These are phyloP conservation scores for Phytophthora sansomeana DNA, from an alignment of 352 stramenopile genomes.

Conservation along the genomic window DNA sequence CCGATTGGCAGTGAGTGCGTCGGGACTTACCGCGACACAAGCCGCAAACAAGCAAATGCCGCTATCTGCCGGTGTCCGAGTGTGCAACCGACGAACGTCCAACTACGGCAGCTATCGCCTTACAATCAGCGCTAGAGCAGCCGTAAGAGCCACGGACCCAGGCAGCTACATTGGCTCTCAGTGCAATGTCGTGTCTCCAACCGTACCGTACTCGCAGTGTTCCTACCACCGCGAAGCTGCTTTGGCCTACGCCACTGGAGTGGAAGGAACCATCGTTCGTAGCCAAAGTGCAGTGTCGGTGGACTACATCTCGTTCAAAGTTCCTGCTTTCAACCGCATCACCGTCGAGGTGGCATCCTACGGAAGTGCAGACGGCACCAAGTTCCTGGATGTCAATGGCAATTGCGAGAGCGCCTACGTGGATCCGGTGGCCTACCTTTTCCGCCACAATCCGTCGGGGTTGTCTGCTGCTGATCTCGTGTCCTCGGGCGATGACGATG, in stretches of 20 bases:
- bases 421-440: slow-evolving; percentile 67
- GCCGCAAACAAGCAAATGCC: slow-evolving; percentile 54
- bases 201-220: slow-evolving; percentile 52
- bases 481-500: slow-evolving; percentile 65
- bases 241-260: slow-evolving; percentile 35
- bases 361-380: slow-evolving; percentile 41
- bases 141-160: slow-evolving; percentile 40
- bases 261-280: slow-evolving; percentile 71
- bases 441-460: slow-evolving; percentile 42
- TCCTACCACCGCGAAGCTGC: slow-evolving; percentile 64
- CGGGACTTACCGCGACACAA: slow-evolving; percentile 53
- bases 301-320: slow-evolving; percentile 66
- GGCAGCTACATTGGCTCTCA: slow-evolving; percentile 75
- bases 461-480: slow-evolving; percentile 57
- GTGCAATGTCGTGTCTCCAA: slow-evolving; percentile 40
- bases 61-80: slow-evolving; percentile 41
- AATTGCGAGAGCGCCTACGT: slow-evolving; percentile 73
- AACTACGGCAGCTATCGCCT: slow-evolving; percentile 79
- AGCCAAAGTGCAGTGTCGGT: slow-evolving; percentile 50
- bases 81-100: slow-evolving; percentile 57
- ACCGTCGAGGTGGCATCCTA: slow-evolving; percentile 71
- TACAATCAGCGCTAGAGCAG: slow-evolving; percentile 51
- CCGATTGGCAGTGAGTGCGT: slow-evolving; percentile 63
- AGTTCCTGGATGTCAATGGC: slow-evolving; percentile 70
- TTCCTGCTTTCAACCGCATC: slow-evolving; percentile 58